Evolutionary conservation across 257 asterid species (phyloP), one percentile per base, ranked within the genome.

Genomic region (Przewalskia tangutica): DNA sequence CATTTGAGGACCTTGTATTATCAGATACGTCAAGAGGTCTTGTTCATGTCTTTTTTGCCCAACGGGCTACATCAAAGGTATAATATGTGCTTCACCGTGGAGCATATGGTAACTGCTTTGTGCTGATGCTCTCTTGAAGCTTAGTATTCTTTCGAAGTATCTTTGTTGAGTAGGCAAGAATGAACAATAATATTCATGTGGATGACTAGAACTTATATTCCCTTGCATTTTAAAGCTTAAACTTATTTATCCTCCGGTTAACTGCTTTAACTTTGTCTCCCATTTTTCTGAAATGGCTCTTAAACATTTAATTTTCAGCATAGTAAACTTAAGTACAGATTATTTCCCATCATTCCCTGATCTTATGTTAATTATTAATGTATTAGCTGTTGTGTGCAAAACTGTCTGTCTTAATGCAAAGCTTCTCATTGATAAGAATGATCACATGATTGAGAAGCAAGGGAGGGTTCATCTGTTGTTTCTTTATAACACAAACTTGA

Each of bases 1-100:
- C 86, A 40, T 92, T 90, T 83, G 89, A 88, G 84, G 89, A 89
- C 88, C 87, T 96, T 44, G 92, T 94, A 64, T 77, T 85, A 67
- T 84, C 94, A 77, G 92, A 90, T 86, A 86, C 97, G 11, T 88
- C 97, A 20, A 96, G 87, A 89, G 98, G 95, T 86, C 97, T 96
- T 56, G 94, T 94, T 84, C 98, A 96, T 85, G 90, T 94, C 20
- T 96, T 94, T 88, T 94, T 96, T 78, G 85, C 98, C 79, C 98
- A 92, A 86, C 90, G 98, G 86, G 86, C 95, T 81, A 91, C 98
- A 53, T 81, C 91, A 14, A 94, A 96, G 99, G 99, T 96, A 90
- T 56, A 78, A 14, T 62, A 58, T 60, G 55, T 77, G 44, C 79
- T 65, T 73, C 79, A 48, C 13, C 5, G 0, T 16, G 40, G 44